Base-by-base conservation (phyloP, 805 yeast species). In the Naumovozyma baii region DNA sequence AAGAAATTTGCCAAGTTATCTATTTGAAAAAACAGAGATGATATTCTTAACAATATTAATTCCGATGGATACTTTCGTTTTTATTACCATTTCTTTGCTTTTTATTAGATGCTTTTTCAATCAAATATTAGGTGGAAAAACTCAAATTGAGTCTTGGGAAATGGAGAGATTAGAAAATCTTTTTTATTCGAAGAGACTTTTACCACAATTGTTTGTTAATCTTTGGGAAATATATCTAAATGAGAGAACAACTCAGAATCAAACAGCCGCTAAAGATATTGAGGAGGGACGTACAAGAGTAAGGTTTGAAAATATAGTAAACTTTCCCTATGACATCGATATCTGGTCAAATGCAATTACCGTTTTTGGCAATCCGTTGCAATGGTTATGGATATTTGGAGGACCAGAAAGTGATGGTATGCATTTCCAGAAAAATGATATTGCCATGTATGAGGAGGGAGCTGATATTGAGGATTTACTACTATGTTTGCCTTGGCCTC, bases 91-190 rank as follows among this genome's bases (percentile, higher is more conserved):
- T 2, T 54, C 69, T 0, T 48, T 83, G 3, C 64, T 92, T 40
- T 65, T 78, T 15, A 34, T 78, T 2, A 69, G 96, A 49, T 80
- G 87, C 39, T 14, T 80, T 2, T 57, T 66, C 31, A 76, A 78
- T 52, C 64, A 76, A 45, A 46, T 72, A 1, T 55, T 73, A 37
- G 61, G 67, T 20, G 95, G 96, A 18, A 80, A 74, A 73, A 79
- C 96, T 1, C 94, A 85, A 55, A 88, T 90, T 39, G 98, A 90
- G 62, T 67, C 72, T 2, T 90, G 98, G 98, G 97, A 90, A 52
- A 59, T 68, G 59, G 97, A 92, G 48, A 70, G 97, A 48, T 67
- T 85, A 2, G 86, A 77, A 38, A 64, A 77, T 3, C 82, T 82
- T 46, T 73, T 77, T 42, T 68, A 73, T 38, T 69, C 73, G 2